These are phyloP conservation scores for Mycena filopes DNA, from an alignment of 768 basidiomycete genomes.

Conservation along the genomic window DNA sequence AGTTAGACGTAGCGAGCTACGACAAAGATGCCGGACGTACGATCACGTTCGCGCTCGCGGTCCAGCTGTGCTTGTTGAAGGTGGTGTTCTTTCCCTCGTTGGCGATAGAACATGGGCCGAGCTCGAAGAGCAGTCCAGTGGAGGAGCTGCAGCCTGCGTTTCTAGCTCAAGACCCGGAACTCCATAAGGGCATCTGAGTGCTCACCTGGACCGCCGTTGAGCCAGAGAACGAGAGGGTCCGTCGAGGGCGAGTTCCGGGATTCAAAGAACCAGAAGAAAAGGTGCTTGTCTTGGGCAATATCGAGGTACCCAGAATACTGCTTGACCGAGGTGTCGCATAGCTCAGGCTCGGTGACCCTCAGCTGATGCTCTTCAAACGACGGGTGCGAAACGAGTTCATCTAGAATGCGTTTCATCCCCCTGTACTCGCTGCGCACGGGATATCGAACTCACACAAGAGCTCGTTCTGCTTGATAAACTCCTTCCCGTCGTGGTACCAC, in stretches of 20 bases:
- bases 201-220: slow-evolving; percentile 79
- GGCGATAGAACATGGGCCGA: slow-evolving; percentile 86
- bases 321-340: slow-evolving; percentile 85
- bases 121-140: slow-evolving; percentile 90
- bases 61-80: slow-evolving; percentile 89
- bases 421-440: too few relatives aligned
- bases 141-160: slow-evolving; percentile 64
- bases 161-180: not conserved
- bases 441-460: slow-evolving; percentile 71
- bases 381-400: slow-evolving; percentile 72
- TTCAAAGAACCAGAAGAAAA: slow-evolving; percentile 98
- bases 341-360: slow-evolving; percentile 70
- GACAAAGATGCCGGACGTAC: slow-evolving; percentile 1
- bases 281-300: slow-evolving; percentile 79
- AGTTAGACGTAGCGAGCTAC: not conserved
- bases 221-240: slow-evolving; percentile 90
- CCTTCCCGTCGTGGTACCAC: slow-evolving; percentile 71
- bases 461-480: slow-evolving; percentile 78
- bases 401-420: slow-evolving; percentile 51
- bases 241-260: slow-evolving; percentile 75
- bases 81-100: slow-evolving; percentile 77
- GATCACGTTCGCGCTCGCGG: slow-evolving; percentile 77
- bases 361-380: slow-evolving; percentile 63
- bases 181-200: not conserved
- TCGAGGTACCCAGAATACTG: slow-evolving; percentile 89